Conservation (phyloP, 805 yeast genomes). For the Monosporozyma unispora region DNA sequence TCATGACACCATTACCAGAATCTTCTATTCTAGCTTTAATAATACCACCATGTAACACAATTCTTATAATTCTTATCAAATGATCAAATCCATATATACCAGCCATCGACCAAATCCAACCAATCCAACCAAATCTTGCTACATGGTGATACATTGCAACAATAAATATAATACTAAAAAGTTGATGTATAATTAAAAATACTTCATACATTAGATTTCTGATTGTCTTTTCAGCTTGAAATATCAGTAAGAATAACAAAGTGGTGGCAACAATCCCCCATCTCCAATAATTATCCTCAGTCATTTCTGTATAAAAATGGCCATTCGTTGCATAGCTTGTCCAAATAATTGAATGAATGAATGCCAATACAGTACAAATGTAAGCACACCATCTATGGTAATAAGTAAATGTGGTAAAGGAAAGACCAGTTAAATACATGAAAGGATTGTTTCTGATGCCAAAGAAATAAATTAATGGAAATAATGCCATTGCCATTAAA, state of each 20-base stretch:
- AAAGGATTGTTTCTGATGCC: slow-evolving; percentile 70
- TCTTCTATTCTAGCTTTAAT: slow-evolving; percentile 18
- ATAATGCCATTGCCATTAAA: slow-evolving; percentile 40
- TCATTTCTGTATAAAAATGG: slow-evolving; percentile 33
- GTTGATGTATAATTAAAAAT: slow-evolving; percentile 48
- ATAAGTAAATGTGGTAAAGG: slow-evolving; percentile 48
- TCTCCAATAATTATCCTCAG: slow-evolving; percentile 38
- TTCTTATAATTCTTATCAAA: slow-evolving; percentile 36
- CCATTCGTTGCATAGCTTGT: slow-evolving; percentile 37
- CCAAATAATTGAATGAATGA: slow-evolving; percentile 52
- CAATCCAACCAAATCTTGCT: slow-evolving; percentile 42
- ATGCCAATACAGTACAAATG: slow-evolving; percentile 37
- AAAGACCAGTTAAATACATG: slow-evolving; percentile 51
- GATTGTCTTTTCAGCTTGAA: slow-evolving; percentile 44
- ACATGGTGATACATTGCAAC: slow-evolving; percentile 54
- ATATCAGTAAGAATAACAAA: slow-evolving; percentile 35
- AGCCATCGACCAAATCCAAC: slow-evolving; percentile 38
- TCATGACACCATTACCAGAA: slow-evolving; percentile 31
- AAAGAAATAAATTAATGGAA: slow-evolving; percentile 53
- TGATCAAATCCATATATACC: slow-evolving; percentile 46
- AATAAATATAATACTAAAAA: slow-evolving; percentile 45
- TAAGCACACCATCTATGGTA: slow-evolving; percentile 64
- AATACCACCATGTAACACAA: slow-evolving; percentile 24
- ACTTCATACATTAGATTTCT: slow-evolving; percentile 51
- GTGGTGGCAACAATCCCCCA: slow-evolving; percentile 42